Conservation (phyloP, 2,329 filamentous ascomycete species). For the Calonectria crousiana region DNA sequence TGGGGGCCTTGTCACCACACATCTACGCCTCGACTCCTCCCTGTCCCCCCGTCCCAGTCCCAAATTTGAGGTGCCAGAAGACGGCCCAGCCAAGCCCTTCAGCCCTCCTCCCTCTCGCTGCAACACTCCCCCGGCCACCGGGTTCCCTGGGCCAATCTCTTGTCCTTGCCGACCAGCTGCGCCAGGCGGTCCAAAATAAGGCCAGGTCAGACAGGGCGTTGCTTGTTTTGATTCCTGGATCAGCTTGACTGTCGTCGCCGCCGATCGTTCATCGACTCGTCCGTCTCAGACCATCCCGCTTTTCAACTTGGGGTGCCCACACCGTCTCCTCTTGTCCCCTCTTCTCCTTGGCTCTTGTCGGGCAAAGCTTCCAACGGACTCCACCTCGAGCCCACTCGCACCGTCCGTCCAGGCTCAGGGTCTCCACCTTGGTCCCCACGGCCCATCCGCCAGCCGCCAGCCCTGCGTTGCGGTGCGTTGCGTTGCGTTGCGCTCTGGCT, state of each 20-base stretch:
- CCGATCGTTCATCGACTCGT: constrained; percentile 4
- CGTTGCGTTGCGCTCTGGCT: constrained; percentile 16
- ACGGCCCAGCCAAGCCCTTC: neutral
- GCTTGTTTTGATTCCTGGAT: constrained; percentile 11
- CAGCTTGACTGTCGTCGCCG: neutral
- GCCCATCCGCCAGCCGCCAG: constrained; percentile 36
- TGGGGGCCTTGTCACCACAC: neutral
- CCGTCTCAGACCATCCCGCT: constrained; percentile 19
- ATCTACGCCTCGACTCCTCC: neutral
- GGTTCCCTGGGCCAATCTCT: neutral
- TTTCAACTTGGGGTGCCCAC: constrained; percentile 18
- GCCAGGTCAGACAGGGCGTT: constrained; percentile 2
- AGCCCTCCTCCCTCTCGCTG: constrained; percentile 7
- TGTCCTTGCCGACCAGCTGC: neutral
- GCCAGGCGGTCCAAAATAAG: neutral
- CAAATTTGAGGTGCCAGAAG: constrained; percentile 13
- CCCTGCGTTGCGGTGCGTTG: constrained; percentile 24
- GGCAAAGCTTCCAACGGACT: constrained; percentile 40
- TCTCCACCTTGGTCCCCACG: constrained; percentile 38
- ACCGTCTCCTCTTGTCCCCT: constrained; percentile 24
- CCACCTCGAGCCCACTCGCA: constrained; percentile 35
- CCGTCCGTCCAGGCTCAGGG: constrained; percentile 22
- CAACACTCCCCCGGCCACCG: neutral
- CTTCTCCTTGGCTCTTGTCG: constrained; percentile 33
- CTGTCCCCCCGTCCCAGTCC: neutral